Evolutionary conservation across 1,284 basidiomycete genomes (phyloP).

Genomic region (Jaminaea rosea): DNA sequence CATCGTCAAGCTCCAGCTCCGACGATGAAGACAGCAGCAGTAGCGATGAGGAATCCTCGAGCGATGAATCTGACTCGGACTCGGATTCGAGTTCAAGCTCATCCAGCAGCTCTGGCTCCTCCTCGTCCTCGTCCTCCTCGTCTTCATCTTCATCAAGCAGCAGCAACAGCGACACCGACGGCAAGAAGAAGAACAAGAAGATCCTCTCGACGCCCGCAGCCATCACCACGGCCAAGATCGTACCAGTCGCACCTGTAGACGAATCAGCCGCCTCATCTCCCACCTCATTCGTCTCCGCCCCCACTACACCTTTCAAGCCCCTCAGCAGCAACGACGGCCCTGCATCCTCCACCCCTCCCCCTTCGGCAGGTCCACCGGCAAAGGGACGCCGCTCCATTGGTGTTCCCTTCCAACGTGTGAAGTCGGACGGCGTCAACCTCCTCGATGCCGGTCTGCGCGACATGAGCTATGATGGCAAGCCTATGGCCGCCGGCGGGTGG

Average conservation of each 20-base stretch:
- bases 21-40: constrained; percentile 14
- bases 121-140: neutral
- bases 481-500: constrained; percentile 67
- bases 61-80: neutral
- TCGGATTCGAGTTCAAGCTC: constrained; percentile 18
- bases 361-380: constrained; percentile 23
- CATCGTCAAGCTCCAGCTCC: constrained; percentile 1
- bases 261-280: too few species aligned
- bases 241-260: too few species aligned
- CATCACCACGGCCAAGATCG: too few species aligned
- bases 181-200: neutral
- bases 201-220: too few species aligned
- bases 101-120: constrained; percentile 36
- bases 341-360: neutral
- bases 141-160: constrained; percentile 4
- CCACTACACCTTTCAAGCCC: too few species aligned
- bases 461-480: constrained; percentile 69
- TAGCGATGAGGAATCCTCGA: neutral
- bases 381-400: neutral
- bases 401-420: constrained; percentile 67
- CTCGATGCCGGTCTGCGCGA: constrained; percentile 60
- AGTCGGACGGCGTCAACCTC: constrained; percentile 56
- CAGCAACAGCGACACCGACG: constrained; percentile 10
- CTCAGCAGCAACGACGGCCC: too few species aligned
- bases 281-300: too few species aligned